Base-by-base conservation (phyloP, 2,329 filamentous ascomycete genomes). In the Didymella segeticola region DNA sequence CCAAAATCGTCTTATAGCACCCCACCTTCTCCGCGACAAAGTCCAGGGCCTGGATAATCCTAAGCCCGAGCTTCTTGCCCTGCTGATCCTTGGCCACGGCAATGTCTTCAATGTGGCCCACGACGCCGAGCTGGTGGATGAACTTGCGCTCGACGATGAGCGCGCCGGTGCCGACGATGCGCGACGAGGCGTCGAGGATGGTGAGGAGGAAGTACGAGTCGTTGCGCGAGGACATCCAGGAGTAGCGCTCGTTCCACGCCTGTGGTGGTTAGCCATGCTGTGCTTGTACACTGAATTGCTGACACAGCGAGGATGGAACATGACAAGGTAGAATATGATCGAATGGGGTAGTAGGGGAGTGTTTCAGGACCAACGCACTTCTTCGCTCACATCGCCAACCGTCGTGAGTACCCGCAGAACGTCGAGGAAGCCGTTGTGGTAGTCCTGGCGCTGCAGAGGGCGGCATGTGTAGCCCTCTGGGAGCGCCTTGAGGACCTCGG, bases 31-130 rank as follows among this genome's bases (percentile, higher is more conserved):
- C 86, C 49, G 93, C 92, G 56, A 98, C 87, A 72, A 83, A 89
- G 77, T 98, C 93, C 71, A 99, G 83, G 7, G 93, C 92, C 79
- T 98, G 91, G 68, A 98, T 98, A 63, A 98, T 89, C 63, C 91
- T 85, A 70, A 97, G 80, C 4, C 95, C 95, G 36, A 98, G 82
- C 79, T 96, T 97, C 85, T 98, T 97, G 65, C 95, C 95, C 78
- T 98, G 95, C 79, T 98, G 92, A 68, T 96, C 90, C 78, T 93
- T 92, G 61, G 90, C 87, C 30, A 99, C 93, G 15, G 93, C 93
- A 73, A 99, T 97, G 74, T 99, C 95, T 77, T 98, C 95, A 76
- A 98, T 97, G 77, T 98, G 95, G 11, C 93, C 95, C 22, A 97
- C 93, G 19, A 88, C 79, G 43, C 90, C 90, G 37, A 95, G 83